Percentiles rank a stretch among this genome's conserved stretches.
Conservation (phyloP, 176 grass and related monocot species). For the Rhynchospora pubera region DNA sequence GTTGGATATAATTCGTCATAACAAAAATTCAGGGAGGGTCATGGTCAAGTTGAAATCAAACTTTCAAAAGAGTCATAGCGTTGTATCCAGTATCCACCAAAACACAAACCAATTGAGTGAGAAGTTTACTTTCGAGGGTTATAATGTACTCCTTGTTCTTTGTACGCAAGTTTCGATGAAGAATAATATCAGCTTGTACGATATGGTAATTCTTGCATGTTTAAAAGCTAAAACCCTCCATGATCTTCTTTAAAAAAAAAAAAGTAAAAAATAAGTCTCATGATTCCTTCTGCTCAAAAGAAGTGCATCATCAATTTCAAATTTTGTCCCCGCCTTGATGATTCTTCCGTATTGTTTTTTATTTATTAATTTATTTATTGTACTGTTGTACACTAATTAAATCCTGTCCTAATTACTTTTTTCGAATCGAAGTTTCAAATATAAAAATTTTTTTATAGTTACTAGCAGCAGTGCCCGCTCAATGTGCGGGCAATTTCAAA, state of each 20-base stretch:
- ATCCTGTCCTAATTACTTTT: background rate
- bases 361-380: background rate
- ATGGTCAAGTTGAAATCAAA: background rate
- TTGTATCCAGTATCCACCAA: background rate
- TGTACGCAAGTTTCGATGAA: background rate
- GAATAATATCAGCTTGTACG: background rate
- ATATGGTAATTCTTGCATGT: background rate
- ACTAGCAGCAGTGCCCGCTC: too few relatives aligned
- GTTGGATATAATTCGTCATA: too few relatives aligned
- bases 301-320: background rate
- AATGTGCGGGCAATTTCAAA: too few relatives aligned
- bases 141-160: background rate
- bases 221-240: background rate
- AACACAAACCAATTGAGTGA: background rate
- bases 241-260: background rate
- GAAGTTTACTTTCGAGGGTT: background rate
- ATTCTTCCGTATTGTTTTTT: background rate
- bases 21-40: too few relatives aligned
- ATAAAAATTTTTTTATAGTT: background rate
- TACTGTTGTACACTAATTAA: background rate
- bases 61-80: background rate
- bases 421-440: background rate
- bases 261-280: background rate
- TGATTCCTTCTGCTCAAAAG: conserved; percentile 1
- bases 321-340: background rate